Evolutionary conservation across 139 green algal genomes (phyloP).

Genomic region (Picochlorum sp.): DNA sequence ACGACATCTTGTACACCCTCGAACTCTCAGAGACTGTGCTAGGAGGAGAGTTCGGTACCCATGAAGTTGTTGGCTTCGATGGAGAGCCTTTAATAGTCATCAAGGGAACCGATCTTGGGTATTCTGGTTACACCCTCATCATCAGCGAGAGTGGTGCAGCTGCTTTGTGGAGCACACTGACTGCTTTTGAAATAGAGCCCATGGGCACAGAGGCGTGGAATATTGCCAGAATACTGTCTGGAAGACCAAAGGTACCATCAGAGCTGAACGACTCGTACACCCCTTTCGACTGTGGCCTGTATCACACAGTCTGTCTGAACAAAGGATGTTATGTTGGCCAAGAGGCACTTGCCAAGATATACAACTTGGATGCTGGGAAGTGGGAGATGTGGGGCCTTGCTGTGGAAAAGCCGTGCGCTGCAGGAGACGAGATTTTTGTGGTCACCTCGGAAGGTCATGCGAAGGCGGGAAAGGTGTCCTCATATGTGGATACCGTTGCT

Average conservation of each 20-base stretch:
- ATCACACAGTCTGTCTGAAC: slow-evolving; percentile 50
- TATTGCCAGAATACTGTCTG: slow-evolving; percentile 45
- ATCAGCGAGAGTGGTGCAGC: slow-evolving; percentile 48
- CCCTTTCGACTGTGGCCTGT: slow-evolving; percentile 70
- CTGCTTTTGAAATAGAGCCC: slow-evolving; percentile 49
- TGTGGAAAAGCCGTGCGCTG: slow-evolving; percentile 18
- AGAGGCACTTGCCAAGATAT: slow-evolving; percentile 63
- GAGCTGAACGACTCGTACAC: slow-evolving; percentile 61
- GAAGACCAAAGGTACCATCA: slow-evolving; percentile 39
- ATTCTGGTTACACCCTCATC: slow-evolving; percentile 63
- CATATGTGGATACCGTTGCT: slow-evolving; percentile 18
- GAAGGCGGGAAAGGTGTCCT: slow-evolving; percentile 33
- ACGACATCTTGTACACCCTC: slow-evolving; percentile 47
- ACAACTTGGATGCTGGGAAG: slow-evolving; percentile 28
- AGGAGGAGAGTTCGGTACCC: slow-evolving; percentile 18
- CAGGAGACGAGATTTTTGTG: slow-evolving; percentile 31
- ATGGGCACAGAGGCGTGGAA: slow-evolving; percentile 70
- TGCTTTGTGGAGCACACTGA: slow-evolving; percentile 52
- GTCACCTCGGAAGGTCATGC: not conserved
- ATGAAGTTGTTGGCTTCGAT: slow-evolving; percentile 52
- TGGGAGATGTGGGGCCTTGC: slow-evolving; percentile 60
- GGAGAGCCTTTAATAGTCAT: slow-evolving; percentile 46
- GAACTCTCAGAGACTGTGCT: slow-evolving; percentile 24
- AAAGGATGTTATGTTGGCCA: slow-evolving; percentile 66
- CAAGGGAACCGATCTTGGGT: slow-evolving; percentile 21